phyloP scores from a whole-genome alignment of 257 asterid species.

The Capsicum rhomboideum region DNA sequence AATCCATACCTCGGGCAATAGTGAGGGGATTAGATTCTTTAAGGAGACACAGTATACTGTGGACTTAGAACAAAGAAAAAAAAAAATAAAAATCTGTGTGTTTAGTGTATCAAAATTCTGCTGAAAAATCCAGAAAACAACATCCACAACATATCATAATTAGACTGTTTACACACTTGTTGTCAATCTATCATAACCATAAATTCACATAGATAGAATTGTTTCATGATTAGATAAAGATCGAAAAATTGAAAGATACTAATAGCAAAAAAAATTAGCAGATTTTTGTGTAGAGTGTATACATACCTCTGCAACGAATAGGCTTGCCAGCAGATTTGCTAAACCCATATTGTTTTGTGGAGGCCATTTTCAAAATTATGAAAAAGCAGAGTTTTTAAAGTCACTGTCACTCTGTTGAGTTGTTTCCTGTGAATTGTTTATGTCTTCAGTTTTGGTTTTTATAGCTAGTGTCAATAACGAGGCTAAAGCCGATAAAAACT shows the following conservation, averaged over 20 bases:
- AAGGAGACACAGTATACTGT: too few relatives aligned
- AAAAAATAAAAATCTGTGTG: too few relatives aligned
- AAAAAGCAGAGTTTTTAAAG: background rate
- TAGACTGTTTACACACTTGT: background rate
- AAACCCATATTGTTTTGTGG: background rate
- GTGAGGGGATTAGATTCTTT: too few relatives aligned
- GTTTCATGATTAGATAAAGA: background rate
- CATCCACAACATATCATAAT: background rate
- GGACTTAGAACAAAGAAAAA: too few relatives aligned
- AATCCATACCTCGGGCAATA: too few relatives aligned
- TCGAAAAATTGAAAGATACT: background rate
- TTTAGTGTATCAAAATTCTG: too few relatives aligned
- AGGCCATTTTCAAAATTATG: background rate
- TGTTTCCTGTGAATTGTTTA: background rate
- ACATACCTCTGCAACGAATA: constrained; percentile 62
- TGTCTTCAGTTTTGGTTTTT: background rate
- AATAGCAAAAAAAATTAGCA: background rate
- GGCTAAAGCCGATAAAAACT: too few relatives aligned
- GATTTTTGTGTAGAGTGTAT: background rate
- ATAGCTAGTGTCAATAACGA: too few relatives aligned
- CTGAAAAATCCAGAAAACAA: too few relatives aligned
- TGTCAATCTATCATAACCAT: background rate
- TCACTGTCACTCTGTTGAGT: background rate
- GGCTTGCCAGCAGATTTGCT: constrained; percentile 56
- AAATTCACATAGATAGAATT: background rate